Base-by-base conservation (phyloP, 2,329 filamentous ascomycete species). In the Ophiostoma quercus region DNA sequence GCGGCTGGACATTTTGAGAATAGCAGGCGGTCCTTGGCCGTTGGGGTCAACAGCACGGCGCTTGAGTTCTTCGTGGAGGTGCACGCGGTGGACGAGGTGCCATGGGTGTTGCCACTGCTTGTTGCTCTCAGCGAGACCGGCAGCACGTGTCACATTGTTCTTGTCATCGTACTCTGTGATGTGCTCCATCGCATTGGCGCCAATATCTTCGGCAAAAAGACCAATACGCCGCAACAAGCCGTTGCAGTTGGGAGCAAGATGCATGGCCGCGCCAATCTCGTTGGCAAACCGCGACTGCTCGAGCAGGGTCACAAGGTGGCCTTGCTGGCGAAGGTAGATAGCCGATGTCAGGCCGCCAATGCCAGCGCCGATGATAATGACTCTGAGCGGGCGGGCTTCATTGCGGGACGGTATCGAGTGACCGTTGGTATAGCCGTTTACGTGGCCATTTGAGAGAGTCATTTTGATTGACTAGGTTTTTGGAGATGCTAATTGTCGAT, bases 201-300 rank as follows among this genome's bases (percentile, higher is more conserved):
- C 80, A 51, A 81, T 78, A 0, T 72, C 72, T 73, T 81, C 80
- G 4, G 79, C 78, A 0, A 74, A 74, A 22, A 82, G 76, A 1
- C 80, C 80, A 72, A 79, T 77, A 63, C 76, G 75, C 7, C 78
- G 77, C 12, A 90, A 78, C 2, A 89, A 76, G 0, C 85, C 84
- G 75, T 88, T 87, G 2, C 82, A 79, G 74, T 90, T 90, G 0
- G 88, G 84, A 0, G 83, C 81, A 1, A 87, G 75, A 74, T 87
- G 84, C 63, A 87, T 80, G 0, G 84, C 85, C 1, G 85, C 84
- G 0, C 85, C 85, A 1, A 81, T 76, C 75, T 87, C 84, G 60
- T 79, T 82, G n/a, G 83, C 82, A 43, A 88, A 83, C 1, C 79
- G 78, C 0, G 85, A 87, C 74, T 86, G 82, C 73, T 89, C 86